Evolutionary conservation across 1,284 basidiomycete genomes (phyloP).

Genomic region (Wallemia mellicola): DNA sequence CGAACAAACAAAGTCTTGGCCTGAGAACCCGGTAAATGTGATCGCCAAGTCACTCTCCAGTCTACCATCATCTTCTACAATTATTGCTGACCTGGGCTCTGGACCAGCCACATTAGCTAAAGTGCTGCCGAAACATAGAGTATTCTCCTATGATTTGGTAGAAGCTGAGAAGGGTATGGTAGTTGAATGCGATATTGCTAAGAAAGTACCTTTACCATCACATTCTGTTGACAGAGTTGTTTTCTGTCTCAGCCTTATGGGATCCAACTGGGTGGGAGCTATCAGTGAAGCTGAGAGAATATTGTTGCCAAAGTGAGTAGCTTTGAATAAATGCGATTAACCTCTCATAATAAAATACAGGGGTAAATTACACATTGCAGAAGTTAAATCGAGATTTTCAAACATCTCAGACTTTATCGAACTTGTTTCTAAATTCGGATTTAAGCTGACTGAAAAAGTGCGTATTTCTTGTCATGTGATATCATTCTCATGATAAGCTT

Average conservation of each 20-base stretch:
- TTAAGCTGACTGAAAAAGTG: slow-evolving; percentile 44
- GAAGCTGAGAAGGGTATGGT: slow-evolving; percentile 15
- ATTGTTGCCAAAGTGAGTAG: slow-evolving; percentile 38
- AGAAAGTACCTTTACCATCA: slow-evolving; percentile 8
- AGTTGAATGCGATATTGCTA: slow-evolving; percentile 5
- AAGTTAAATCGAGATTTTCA: slow-evolving; percentile 70
- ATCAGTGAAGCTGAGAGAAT: slow-evolving; percentile 69
- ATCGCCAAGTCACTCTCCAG: slow-evolving; percentile 25
- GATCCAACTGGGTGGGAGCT: slow-evolving; percentile 77
- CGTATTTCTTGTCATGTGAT: slow-evolving; percentile 6
- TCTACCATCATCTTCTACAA: slow-evolving; percentile 27
- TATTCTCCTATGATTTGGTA: slow-evolving; percentile 53
- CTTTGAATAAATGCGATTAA: slow-evolving; percentile 1
- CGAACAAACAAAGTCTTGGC: slow-evolving; percentile 65
- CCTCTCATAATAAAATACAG: slow-evolving; percentile 17
- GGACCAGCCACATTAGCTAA: slow-evolving; percentile 73
- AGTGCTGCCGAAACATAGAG: slow-evolving; percentile 31
- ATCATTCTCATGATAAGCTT: slow-evolving; percentile 3
- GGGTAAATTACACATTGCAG: slow-evolving; percentile 68
- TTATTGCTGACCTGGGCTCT: slow-evolving; percentile 81
- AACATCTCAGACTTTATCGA: slow-evolving; percentile 42
- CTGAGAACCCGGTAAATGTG: slow-evolving; percentile 61
- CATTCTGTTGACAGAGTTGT: slow-evolving; percentile 65
- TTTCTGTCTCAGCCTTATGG: slow-evolving; percentile 87
- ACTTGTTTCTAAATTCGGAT: slow-evolving; percentile 45